A percentile compares a stretch with the other conserved stretches of the same genome.
phyloP scores from a whole-genome alignment of 176 grass and related monocot species.

The Phragmites australis region DNA sequence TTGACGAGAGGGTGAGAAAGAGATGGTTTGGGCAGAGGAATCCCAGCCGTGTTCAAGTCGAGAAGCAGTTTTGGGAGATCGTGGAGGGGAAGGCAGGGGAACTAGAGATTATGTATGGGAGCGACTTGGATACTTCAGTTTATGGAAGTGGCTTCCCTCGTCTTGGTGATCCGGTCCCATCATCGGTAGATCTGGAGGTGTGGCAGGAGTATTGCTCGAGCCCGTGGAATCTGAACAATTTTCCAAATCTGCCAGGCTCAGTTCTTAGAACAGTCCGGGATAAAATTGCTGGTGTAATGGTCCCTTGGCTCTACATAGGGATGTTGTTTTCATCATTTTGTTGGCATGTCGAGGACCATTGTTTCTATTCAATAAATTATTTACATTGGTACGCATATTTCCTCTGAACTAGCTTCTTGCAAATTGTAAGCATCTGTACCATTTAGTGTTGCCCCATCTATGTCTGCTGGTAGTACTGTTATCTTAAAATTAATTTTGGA shows the following conservation, averaged over 20 bases:
- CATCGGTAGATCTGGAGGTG: constrained; percentile 42
- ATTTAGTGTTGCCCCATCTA: constrained; percentile 15
- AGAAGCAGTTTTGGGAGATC: constrained; percentile 96
- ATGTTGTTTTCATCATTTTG: constrained; percentile 98
- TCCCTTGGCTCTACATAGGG: constrained; percentile 96
- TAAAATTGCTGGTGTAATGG: constrained; percentile 93
- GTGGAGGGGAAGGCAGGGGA: constrained; percentile 85
- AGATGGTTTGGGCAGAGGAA: constrained; percentile 80
- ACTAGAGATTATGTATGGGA: constrained; percentile 94
- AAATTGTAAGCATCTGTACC: background rate
- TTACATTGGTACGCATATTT: constrained; percentile 72
- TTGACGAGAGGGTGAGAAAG: constrained; percentile 70
- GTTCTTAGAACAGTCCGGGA: constrained; percentile 82
- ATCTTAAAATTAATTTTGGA: background rate
- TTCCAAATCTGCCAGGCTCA: constrained; percentile 82
- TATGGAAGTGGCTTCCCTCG: constrained; percentile 92
- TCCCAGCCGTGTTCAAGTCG: constrained; percentile 62
- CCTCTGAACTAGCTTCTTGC: constrained; percentile 1
- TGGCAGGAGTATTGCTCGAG: constrained; percentile 67
- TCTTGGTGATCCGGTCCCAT: constrained; percentile 47
- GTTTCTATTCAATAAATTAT: constrained; percentile 99
- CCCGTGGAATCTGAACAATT: constrained; percentile 96
- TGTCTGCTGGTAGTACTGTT: background rate
- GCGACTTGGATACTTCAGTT: constrained; percentile 88
- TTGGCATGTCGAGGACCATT: constrained; percentile 97